Evolutionary conservation across 345 rosid species (phyloP), one percentile per base, ranked within the genome.

Genomic region (Euphorbia pulcherrima): DNA sequence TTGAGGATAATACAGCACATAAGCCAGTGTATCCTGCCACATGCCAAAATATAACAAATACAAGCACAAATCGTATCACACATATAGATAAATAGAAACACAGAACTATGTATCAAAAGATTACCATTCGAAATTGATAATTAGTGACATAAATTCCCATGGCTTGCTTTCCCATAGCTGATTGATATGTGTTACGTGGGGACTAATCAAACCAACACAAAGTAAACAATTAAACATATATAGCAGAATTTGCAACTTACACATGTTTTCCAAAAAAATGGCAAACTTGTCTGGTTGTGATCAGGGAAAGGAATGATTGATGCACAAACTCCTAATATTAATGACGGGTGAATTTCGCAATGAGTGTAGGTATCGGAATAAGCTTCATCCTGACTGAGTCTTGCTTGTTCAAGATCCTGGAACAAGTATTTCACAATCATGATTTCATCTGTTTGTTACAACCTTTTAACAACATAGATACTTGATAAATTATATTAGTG

Each of bases 151-250:
- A 94, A 50, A 94, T 89, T 71, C 99, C 99, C 97, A 94, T 91
- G 48, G 99, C 97, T 87, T 94, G 99, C 84, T 94, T 94, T 52
- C 99, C 99, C 97, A 94, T 94, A 35, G 99, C 97, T 50, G 99
- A 94, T 78, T 94, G 99, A 76, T 94, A 94, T 0, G 97, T 94
- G 74, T 94, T 94, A 91, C 99, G 96, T 2, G 96, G 97, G 58
- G 99, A 94, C 99, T 94, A 78, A 58, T 40, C 3, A 47, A 72
- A 79, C 47, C 72, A 73, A 72, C n/a, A 75, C 51, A 6, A 74
- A 70, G 17, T 57, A 24, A 69, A 28, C 52, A 57, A 66, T 16
- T 12, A 1, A 59, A 73, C 16, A 40, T 12, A 54, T 50, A 7
- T 26, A n/a, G 50, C 35, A n/a, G 56, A 0, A 24, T 18, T 39